Evolutionary conservation across 2,329 filamentous ascomycete species (phyloP).

Genomic region (Xenoacremonium recifei): DNA sequence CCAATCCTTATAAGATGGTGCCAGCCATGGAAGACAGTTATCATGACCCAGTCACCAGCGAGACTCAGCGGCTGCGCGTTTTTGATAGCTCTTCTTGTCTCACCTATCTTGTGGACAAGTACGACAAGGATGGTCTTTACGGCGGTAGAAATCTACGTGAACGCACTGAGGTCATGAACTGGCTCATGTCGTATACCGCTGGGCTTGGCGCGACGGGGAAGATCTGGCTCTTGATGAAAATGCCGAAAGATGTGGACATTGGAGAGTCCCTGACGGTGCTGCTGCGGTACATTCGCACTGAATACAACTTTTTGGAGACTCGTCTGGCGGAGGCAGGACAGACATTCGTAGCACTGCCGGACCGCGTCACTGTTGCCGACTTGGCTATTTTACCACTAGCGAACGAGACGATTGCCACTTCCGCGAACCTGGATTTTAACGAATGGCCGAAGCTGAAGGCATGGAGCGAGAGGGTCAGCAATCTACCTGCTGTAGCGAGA

Average conservation of each 20-base stretch:
- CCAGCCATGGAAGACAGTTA: background rate
- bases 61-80: conserved; percentile 1
- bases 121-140: conserved; percentile 2
- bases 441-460: conserved; percentile 8
- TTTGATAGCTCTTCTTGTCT: conserved; percentile 5
- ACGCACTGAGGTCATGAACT: conserved; percentile 4
- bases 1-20: background rate
- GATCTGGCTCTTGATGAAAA: conserved; percentile 2
- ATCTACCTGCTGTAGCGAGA: conserved; percentile 5
- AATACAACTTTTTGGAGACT: background rate
- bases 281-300: background rate
- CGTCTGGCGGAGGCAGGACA: conserved; percentile 10
- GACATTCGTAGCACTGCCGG: conserved; percentile 7
- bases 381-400: conserved; percentile 12
- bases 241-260: background rate
- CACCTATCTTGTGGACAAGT: conserved; percentile 4
- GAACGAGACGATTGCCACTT: conserved; percentile 6
- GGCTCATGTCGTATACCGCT: conserved; percentile 5
- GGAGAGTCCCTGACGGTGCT: background rate
- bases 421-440: conserved; percentile 5
- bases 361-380: conserved; percentile 11
- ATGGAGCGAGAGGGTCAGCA: conserved; percentile 9
- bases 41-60: background rate
- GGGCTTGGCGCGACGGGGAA: conserved; percentile 6
- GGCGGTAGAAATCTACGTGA: conserved; percentile 1